Conservation (phyloP, 2,329 filamentous ascomycete genomes). For the Monilinia aucupariae region DNA sequence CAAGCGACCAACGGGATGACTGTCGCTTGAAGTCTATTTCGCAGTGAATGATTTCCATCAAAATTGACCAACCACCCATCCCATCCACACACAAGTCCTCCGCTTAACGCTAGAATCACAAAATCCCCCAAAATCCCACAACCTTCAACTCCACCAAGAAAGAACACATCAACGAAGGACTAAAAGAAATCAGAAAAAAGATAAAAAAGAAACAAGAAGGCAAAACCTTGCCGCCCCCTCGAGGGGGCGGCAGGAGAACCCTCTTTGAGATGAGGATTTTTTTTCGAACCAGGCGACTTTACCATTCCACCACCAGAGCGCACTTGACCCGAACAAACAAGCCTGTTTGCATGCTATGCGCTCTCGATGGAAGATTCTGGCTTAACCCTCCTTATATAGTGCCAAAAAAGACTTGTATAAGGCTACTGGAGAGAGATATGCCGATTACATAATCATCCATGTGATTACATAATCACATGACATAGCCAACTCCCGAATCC, state of each 20-base stretch:
- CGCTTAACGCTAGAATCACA: background rate
- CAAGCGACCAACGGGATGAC: background rate
- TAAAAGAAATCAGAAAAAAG: background rate
- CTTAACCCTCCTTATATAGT: background rate
- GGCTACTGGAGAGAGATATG: too few species aligned
- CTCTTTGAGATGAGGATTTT: background rate
- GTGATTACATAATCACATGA: slow-evolving; percentile 12
- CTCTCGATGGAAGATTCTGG: background rate
- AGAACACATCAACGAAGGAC: too few species aligned
- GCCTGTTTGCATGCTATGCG: background rate
- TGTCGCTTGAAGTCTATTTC: background rate
- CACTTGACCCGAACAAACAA: slow-evolving; percentile 5
- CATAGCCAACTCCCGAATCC: background rate
- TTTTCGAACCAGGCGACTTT: background rate
- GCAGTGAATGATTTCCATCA: background rate
- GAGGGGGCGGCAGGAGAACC: slow-evolving; percentile 1
- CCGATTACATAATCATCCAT: background rate
- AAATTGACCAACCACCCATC: background rate
- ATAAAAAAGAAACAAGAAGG: background rate
- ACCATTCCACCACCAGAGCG: background rate
- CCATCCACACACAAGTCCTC: background rate
- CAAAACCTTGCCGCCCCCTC: slow-evolving; percentile 1
- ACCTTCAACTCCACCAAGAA: background rate
- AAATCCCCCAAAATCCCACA: background rate
- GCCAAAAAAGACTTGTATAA: too few species aligned